Evolutionary conservation across 2,329 filamentous ascomycete genomes (phyloP).

Genomic region (Ilyonectria destructans): DNA sequence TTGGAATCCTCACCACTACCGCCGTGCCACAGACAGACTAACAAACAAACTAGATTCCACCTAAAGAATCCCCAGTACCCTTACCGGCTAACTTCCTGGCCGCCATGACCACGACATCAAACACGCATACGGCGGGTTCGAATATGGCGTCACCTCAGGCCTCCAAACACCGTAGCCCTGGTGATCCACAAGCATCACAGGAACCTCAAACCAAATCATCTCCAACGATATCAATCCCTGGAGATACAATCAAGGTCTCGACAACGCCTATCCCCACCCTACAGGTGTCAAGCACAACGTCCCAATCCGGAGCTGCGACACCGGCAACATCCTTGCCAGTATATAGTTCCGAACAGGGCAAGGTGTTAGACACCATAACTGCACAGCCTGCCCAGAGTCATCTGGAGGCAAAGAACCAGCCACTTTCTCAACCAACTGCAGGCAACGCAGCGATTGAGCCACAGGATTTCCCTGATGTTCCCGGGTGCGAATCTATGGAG

Average conservation of each 20-base stretch:
- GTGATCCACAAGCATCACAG: slow-evolving; percentile 19
- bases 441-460: slow-evolving; percentile 21
- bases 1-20: slow-evolving; percentile 49
- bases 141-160: slow-evolving; percentile 37
- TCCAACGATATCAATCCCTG: slow-evolving; percentile 19
- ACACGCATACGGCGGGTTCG: slow-evolving; percentile 36
- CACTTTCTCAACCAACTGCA: not conserved
- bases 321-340: not conserved
- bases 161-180: slow-evolving; percentile 14
- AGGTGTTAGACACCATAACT: not conserved
- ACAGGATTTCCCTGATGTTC: slow-evolving; percentile 61
- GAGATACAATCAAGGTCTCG: slow-evolving; percentile 36
- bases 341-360: not conserved
- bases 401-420: not conserved
- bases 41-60: slow-evolving; percentile 53
- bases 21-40: slow-evolving; percentile 48
- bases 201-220: slow-evolving; percentile 33
- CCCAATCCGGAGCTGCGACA: not conserved
- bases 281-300: slow-evolving; percentile 40
- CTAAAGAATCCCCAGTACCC: slow-evolving; percentile 63
- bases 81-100: slow-evolving; percentile 62
- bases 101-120: slow-evolving; percentile 55
- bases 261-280: slow-evolving; percentile 55
- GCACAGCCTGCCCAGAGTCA: not conserved
- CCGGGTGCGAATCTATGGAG: slow-evolving; percentile 62